Percentiles rank a stretch among this genome's conserved stretches.
phyloP scores from a whole-genome alignment of 2,329 filamentous ascomycete species.

The Sclerotiophoma versabilis region DNA sequence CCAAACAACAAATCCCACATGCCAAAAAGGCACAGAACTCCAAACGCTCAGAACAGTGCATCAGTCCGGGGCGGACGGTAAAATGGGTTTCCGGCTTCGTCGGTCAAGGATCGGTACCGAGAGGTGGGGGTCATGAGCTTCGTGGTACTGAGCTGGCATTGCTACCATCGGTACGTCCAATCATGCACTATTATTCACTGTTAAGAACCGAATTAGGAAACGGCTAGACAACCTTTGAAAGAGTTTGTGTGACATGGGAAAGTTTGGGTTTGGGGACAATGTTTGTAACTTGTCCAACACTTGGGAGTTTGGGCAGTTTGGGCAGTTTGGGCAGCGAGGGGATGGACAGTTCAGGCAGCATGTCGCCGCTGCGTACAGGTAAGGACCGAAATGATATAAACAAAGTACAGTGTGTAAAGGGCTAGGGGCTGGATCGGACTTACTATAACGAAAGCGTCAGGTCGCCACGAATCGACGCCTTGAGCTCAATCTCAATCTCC shows the following conservation, averaged over 20 bases:
- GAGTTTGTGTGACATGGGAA: constrained; percentile 5
- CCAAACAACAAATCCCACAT: constrained; percentile 8
- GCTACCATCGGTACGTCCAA: constrained; percentile 4
- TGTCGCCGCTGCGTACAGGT: constrained; percentile 15
- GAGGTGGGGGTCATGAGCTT: constrained; percentile 11
- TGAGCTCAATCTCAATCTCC: constrained; percentile 83
- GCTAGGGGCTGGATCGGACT: constrained; percentile 48
- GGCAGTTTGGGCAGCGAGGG: constrained; percentile 7
- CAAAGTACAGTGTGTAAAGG: background rate
- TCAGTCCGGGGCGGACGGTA: constrained; percentile 14
- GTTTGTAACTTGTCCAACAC: constrained; percentile 6
- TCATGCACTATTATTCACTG: constrained; percentile 27
- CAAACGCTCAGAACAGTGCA: constrained; percentile 21
- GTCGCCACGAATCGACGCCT: constrained; percentile 86
- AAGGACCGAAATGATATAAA: constrained; percentile 2
- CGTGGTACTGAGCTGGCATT: constrained; percentile 13
- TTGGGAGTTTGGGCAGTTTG: constrained; percentile 10
- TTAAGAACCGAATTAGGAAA: constrained; percentile 23
- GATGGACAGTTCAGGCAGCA: constrained; percentile 11
- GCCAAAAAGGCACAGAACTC: constrained; percentile 13
- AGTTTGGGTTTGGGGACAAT: constrained; percentile 11
- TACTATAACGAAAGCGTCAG: constrained; percentile 79
- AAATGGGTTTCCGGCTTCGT: constrained; percentile 8
- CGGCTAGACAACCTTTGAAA: constrained; percentile 15
- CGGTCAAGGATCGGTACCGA: background rate